Evolutionary conservation across 2,329 filamentous ascomycete genomes (phyloP), one percentile per base, ranked within the genome.

Genomic region (Beauveria pseudobassiana): DNA sequence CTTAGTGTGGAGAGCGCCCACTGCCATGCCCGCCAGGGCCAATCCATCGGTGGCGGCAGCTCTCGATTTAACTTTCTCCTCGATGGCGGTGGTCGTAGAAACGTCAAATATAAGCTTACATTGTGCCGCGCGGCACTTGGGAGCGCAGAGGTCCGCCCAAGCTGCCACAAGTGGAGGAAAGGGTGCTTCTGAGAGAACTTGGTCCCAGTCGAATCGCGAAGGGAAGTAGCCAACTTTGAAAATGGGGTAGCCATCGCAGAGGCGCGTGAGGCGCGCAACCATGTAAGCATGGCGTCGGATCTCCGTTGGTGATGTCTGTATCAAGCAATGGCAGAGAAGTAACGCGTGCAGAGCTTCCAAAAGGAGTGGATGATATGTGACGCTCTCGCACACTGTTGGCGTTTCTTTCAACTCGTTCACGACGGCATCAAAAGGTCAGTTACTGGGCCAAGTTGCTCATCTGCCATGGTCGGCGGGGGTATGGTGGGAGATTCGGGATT

Each of bases 281-380:
- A 93, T 95, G 76, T 91, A 82, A 0, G 90, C 89, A 70, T 95
- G 90, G 42, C 90, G 88, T 55, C 87, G 83, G 40, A 93, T 82
- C 71, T 95, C 90, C 67, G 89, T 91, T 12, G 84, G 73, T 0
- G 90, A 89, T 0, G 91, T 96, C 73, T 93, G 90, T 8, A 90
- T 76, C 10, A 96, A 83, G n/a, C 84, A 83, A 73, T 96, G 91
- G 66, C 87, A 89, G 46, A 96, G 82, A 9, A 96, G 83, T 1
- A 95, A 75, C 5, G 86, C 87, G 72, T 96, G 90, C 0, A 96
- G 81, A 1, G 88, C 88, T 66, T 96, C 91, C 7, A 86, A 86
- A 12, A 96, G 79, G 9, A 95, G 80, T 0, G 91, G 91, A 68
- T 96, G 91, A 71, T 91, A 95, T 1, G 90, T 95, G 30, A 70